phyloP scores from a whole-genome alignment of 768 basidiomycete genomes.

The Coprinopsis strossmayeri region DNA sequence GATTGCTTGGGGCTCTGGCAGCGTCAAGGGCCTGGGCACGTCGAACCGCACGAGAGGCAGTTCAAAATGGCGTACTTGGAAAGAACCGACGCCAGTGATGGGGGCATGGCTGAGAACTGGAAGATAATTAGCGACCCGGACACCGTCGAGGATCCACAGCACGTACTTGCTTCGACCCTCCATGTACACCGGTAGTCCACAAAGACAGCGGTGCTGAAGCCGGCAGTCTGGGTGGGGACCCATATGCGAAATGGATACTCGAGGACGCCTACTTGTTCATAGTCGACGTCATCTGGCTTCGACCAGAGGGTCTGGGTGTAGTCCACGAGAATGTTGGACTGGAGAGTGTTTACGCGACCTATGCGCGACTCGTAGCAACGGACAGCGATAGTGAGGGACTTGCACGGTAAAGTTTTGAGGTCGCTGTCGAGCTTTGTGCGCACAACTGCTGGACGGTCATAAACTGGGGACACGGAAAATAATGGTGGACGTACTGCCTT shows the following conservation, averaged over 20 bases:
- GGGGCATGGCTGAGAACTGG: slow-evolving; percentile 65
- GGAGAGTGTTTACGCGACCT: slow-evolving; percentile 48
- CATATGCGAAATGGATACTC: slow-evolving; percentile 69
- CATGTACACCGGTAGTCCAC: slow-evolving; percentile 77
- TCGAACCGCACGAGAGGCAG: slow-evolving; percentile 69
- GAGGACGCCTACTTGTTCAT: slow-evolving; percentile 53
- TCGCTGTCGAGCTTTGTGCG: slow-evolving; percentile 68
- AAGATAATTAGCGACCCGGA: slow-evolving; percentile 14
- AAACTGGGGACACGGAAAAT: slow-evolving; percentile 10
- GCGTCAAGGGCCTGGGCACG: slow-evolving; percentile 36
- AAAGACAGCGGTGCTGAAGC: slow-evolving; percentile 65
- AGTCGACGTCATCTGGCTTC: slow-evolving; percentile 51
- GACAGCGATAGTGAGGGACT: slow-evolving; percentile 64
- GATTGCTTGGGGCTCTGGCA: slow-evolving; percentile 30
- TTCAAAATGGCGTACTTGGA: slow-evolving; percentile 65
- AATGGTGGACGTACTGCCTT: slow-evolving; percentile 50
- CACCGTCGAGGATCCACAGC: slow-evolving; percentile 10
- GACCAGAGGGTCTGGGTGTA: slow-evolving; percentile 63
- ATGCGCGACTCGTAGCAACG: slow-evolving; percentile 79
- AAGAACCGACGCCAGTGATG: slow-evolving; percentile 58
- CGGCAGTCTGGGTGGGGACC: slow-evolving; percentile 53
- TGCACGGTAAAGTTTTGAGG: slow-evolving; percentile 58
- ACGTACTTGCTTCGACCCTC: slow-evolving; percentile 77
- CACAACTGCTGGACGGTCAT: slow-evolving; percentile 41
- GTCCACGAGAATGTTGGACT: slow-evolving; percentile 66